Evolutionary conservation across 1,139 yeast species (phyloP).

Genomic region (Yamadazyma diddensiae): DNA sequence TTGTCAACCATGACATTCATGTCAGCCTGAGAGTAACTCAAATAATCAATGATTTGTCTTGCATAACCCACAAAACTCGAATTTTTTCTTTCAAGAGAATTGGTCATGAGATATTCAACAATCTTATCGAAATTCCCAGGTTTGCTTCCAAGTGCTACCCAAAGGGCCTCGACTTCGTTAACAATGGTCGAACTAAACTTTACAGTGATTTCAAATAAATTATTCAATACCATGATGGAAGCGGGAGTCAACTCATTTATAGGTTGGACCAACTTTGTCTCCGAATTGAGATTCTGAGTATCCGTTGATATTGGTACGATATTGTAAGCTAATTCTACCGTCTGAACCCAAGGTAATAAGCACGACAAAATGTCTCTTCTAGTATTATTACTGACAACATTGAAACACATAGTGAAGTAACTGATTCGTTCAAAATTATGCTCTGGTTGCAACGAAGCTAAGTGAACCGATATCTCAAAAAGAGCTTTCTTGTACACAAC

Average conservation of each 20-base stretch:
- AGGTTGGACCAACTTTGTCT: slow-evolving; percentile 7
- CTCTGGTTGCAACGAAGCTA: slow-evolving; percentile 51
- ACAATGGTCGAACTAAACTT: slow-evolving; percentile 70
- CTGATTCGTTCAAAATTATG: slow-evolving; percentile 64
- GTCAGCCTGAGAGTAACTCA: slow-evolving; percentile 60
- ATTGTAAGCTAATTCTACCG: slow-evolving; percentile 58
- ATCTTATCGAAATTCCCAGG: slow-evolving; percentile 70
- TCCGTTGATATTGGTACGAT: slow-evolving; percentile 9
- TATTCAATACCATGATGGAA: slow-evolving; percentile 76
- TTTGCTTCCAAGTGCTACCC: slow-evolving; percentile 86
- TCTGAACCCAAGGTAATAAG: slow-evolving; percentile 86
- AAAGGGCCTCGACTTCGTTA: slow-evolving; percentile 86
- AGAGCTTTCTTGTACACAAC: slow-evolving; percentile 78
- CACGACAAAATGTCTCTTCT: slow-evolving; percentile 79
- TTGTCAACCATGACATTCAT: slow-evolving; percentile 59
- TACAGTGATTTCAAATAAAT: slow-evolving; percentile 81
- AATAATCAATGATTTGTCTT: slow-evolving; percentile 75
- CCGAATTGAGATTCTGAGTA: slow-evolving; percentile 11
- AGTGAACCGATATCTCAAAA: slow-evolving; percentile 61
- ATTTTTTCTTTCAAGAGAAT: slow-evolving; percentile 69
- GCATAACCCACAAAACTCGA: slow-evolving; percentile 75
- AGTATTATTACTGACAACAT: slow-evolving; percentile 50
- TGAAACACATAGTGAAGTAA: slow-evolving; percentile 68
- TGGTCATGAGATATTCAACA: slow-evolving; percentile 63
- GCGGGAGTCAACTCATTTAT: slow-evolving; percentile 35